phyloP scores from a whole-genome alignment of 768 basidiomycete genomes.

The Daedalea quercina region DNA sequence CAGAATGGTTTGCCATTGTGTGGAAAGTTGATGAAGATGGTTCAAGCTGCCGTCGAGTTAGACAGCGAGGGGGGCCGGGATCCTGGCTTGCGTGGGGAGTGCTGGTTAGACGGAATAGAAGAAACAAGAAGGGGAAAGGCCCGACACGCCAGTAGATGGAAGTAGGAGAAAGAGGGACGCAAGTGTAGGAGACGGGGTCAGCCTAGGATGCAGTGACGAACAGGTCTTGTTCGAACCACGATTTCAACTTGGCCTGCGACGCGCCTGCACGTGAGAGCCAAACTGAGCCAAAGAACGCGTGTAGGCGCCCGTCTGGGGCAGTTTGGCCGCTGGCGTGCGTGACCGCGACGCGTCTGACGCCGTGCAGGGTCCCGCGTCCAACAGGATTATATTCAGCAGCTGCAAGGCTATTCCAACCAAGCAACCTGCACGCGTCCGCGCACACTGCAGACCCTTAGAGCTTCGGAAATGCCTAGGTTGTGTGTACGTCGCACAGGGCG shows the following conservation, averaged over 20 bases:
- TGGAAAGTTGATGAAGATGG: slow-evolving; percentile 4
- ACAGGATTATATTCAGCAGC: no score
- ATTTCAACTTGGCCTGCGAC: slow-evolving; percentile 21
- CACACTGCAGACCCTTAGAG: background rate
- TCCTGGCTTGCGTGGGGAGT: slow-evolving; percentile 9
- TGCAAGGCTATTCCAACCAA: no score
- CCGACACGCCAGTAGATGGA: slow-evolving; percentile 22
- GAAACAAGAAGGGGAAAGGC: slow-evolving; percentile 21
- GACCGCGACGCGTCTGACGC: background rate
- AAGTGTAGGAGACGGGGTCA: slow-evolving; percentile 22
- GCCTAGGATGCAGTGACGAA: slow-evolving; percentile 26
- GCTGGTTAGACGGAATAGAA: slow-evolving; percentile 22
- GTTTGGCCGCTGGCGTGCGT: background rate
- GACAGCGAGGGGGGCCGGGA: slow-evolving; percentile 9
- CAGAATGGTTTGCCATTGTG: slow-evolving; percentile 4
- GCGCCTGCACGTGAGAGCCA: slow-evolving; percentile 31
- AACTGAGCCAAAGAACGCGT: slow-evolving; percentile 25
- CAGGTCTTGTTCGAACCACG: slow-evolving; percentile 21
- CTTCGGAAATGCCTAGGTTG: background rate
- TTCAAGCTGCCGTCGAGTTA: slow-evolving; percentile 5
- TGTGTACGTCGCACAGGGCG: background rate
- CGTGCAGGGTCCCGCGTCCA: no score
- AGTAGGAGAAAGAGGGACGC: slow-evolving; percentile 12
- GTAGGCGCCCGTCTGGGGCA: background rate
- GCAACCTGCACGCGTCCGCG: background rate